Evolutionary conservation across 495 filamentous ascomycete species (phyloP).

Genomic region (Durotheca rogersii): DNA sequence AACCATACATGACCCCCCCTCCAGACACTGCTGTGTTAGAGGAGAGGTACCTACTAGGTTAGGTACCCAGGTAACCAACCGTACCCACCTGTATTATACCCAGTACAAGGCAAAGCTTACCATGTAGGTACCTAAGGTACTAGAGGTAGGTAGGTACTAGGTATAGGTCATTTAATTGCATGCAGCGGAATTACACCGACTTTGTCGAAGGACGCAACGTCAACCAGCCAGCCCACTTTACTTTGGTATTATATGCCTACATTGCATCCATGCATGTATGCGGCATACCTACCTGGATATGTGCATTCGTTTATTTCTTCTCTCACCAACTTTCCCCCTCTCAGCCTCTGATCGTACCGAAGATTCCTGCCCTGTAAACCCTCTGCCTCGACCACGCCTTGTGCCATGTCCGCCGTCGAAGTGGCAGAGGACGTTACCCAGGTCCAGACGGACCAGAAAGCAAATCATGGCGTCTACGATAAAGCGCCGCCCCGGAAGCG

Average conservation of each 20-base stretch:
- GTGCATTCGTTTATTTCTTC: neutral
- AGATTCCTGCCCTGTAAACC: neutral
- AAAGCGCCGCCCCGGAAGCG: slow-evolving; percentile 53
- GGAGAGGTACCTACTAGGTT: too few species aligned
- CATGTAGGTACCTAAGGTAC: too few species aligned
- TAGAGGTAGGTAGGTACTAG: too few species aligned
- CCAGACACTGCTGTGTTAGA: too few species aligned
- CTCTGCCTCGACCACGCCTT: neutral
- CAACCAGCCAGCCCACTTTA: too few species aligned
- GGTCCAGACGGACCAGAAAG: slow-evolving; percentile 25
- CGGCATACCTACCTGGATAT: neutral
- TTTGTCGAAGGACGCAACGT: too few species aligned
- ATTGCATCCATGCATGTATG: neutral
- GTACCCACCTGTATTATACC: too few species aligned
- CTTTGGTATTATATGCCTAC: neutral
- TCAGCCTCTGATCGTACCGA: slow-evolving; percentile 11
- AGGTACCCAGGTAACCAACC: too few species aligned
- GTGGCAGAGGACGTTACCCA: slow-evolving; percentile 21
- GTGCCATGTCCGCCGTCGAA: slow-evolving; percentile 29
- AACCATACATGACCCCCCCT: too few species aligned
- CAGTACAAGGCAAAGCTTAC: too few species aligned
- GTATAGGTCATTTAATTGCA: too few species aligned
- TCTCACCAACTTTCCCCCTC: slow-evolving; percentile 2
- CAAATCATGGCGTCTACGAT: slow-evolving; percentile 12
- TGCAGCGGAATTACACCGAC: too few species aligned